Percentiles rank a stretch among this genome's conserved stretches.
These are phyloP conservation scores for Sideroxylon spinosum DNA, from an alignment of 179 eudicot species.

Conservation along the genomic window DNA sequence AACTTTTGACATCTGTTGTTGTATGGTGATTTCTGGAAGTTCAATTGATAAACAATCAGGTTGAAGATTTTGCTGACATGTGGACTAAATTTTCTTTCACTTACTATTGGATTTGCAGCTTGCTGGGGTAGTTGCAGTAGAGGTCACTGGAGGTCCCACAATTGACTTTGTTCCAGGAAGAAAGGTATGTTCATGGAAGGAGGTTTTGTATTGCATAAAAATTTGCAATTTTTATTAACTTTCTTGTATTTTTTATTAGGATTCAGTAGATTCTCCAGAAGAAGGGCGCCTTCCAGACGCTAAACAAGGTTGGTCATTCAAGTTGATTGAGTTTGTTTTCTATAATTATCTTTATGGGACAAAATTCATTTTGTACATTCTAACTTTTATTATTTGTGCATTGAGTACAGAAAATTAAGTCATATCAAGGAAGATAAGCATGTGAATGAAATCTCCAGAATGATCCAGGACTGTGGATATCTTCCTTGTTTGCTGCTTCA, in stretches of 20 bases:
- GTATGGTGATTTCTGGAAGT: too few species aligned
- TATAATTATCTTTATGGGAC: not conserved
- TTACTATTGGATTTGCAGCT: slow-evolving; percentile 42
- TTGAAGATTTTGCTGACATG: too few species aligned
- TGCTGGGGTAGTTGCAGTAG: slow-evolving; percentile 94
- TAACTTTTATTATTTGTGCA: not conserved
- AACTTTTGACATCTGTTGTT: too few species aligned
- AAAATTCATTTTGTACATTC: not conserved
- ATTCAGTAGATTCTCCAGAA: slow-evolving; percentile 45
- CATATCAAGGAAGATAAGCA: not conserved
- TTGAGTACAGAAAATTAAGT: not conserved
- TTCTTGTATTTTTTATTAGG: slow-evolving; percentile 32
- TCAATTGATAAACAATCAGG: too few species aligned
- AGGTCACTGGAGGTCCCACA: slow-evolving; percentile 88
- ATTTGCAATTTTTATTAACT: not conserved
- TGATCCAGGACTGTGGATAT: not conserved
- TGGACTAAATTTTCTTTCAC: not conserved
- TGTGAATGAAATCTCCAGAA: not conserved
- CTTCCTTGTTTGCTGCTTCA: not conserved
- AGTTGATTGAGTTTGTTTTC: not conserved
- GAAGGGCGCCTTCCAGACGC: slow-evolving; percentile 98
- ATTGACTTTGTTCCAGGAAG: slow-evolving; percentile 74
- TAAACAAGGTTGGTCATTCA: slow-evolving; percentile 40
- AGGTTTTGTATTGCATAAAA: not conserved
- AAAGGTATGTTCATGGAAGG: slow-evolving; percentile 36